Evolutionary conservation across 192 early-diverging fungal species (phyloP).

Genomic region (Fimicolochytrium jonesii): DNA sequence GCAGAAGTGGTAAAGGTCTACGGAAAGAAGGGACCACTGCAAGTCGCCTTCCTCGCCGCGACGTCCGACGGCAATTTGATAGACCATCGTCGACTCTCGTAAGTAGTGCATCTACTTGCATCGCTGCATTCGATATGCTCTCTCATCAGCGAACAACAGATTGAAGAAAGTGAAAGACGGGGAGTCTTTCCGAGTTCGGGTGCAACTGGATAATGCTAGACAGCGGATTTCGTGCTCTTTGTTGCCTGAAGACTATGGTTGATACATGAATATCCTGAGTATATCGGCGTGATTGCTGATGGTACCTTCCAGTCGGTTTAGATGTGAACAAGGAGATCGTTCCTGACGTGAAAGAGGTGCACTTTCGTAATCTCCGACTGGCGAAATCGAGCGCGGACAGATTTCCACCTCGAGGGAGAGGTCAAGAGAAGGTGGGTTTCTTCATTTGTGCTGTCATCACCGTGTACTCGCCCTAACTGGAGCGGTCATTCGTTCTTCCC

Average conservation of each 20-base stretch:
- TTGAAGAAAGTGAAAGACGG: conserved; percentile 25
- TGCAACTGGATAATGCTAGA: not conserved
- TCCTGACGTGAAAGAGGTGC: conserved; percentile 15
- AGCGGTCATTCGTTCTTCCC: no score
- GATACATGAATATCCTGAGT: not conserved
- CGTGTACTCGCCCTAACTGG: not conserved
- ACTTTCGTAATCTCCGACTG: conserved; percentile 12
- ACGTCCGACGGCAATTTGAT: conserved; percentile 22
- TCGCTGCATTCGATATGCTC: not conserved
- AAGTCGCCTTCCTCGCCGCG: conserved; percentile 24
- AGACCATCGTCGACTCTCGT: conserved; percentile 35
- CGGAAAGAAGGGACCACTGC: conserved; percentile 23
- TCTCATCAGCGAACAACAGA: conserved; percentile 3
- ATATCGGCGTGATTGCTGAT: not conserved
- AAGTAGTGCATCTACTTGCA: conserved; percentile 1
- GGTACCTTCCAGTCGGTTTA: conserved; percentile 8
- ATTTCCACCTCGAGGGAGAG: not conserved
- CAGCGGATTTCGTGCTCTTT: conserved; percentile 12
- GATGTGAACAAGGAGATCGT: conserved; percentile 21
- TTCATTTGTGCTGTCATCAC: not conserved
- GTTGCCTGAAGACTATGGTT: conserved; percentile 15
- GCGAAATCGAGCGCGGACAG: not conserved
- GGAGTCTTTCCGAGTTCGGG: conserved; percentile 24
- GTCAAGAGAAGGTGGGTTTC: not conserved
- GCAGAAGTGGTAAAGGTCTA: conserved; percentile 9